Conservation (phyloP, 2,329 filamentous ascomycete species). For the Fusarium kyushuense region DNA sequence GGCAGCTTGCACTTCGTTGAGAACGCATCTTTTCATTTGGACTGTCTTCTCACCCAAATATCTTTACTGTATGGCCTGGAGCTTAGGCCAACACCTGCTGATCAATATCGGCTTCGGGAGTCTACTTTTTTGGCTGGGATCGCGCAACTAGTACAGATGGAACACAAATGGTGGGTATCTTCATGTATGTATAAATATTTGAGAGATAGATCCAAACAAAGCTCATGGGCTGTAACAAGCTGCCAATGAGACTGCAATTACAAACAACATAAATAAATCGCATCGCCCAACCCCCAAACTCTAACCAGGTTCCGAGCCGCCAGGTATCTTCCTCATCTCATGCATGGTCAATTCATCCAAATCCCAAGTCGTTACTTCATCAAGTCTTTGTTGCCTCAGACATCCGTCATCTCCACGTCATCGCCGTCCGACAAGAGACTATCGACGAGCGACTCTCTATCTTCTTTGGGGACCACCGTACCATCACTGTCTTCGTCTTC, state of each 20-base stretch:
- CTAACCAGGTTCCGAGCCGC: constrained; percentile 9
- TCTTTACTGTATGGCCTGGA: constrained; percentile 92
- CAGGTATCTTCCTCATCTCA: constrained; percentile 26
- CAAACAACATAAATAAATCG: constrained; percentile 25
- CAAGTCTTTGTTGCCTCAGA: constrained; percentile 32
- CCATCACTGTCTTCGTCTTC: constrained; percentile 59
- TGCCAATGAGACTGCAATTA: constrained; percentile 15
- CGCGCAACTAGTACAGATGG: constrained; percentile 25
- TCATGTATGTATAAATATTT: constrained; percentile 7
- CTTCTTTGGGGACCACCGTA: constrained; percentile 50
- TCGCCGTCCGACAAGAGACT: constrained; percentile 58
- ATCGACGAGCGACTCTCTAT: constrained; percentile 55
- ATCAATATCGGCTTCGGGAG: constrained; percentile 75
- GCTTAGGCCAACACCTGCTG: constrained; percentile 80
- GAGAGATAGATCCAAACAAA: constrained; percentile 9
- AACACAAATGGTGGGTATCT: constrained; percentile 13
- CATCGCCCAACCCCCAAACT: constrained; percentile 33
- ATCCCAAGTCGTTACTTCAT: constrained; percentile 39
- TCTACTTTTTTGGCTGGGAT: constrained; percentile 66
- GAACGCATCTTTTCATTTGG: constrained; percentile 97
- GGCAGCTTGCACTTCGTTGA: constrained; percentile 84
- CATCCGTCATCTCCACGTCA: constrained; percentile 51
- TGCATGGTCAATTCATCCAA: constrained; percentile 40
- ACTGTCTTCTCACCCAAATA: constrained; percentile 99
- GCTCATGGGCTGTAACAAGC: background rate